A percentile compares a stretch with the other conserved stretches of the same genome.
Conservation (phyloP, 768 basidiomycete species). For the Lactifluus volemus region DNA sequence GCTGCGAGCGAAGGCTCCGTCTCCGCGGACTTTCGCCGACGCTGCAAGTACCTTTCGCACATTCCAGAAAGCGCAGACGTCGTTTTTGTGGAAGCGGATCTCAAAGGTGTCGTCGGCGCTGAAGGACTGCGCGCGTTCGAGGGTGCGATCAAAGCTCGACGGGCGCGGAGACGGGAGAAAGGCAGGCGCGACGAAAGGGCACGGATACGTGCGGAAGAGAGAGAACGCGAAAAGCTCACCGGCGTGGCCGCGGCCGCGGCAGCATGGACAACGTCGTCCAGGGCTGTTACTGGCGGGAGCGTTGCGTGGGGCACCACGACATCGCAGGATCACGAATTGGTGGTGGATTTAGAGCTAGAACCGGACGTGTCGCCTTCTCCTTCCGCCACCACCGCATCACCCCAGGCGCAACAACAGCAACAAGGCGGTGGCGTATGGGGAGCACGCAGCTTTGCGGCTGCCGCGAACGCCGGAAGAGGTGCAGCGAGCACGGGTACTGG, state of each 20-base stretch:
- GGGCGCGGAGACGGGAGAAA: conserved; percentile 69
- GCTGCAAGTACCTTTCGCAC: conserved; percentile 93
- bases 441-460: conserved; percentile 71
- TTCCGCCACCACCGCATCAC: background rate
- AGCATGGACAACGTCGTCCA: background rate
- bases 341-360: background rate
- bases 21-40: conserved; percentile 87
- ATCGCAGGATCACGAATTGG: background rate
- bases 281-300: background rate
- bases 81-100: conserved; percentile 85
- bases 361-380: background rate
- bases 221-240: conserved; percentile 29
- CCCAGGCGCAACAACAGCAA: background rate
- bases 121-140: conserved; percentile 80
- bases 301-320: background rate
- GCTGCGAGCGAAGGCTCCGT: conserved; percentile 68
- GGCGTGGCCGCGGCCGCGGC: background rate
- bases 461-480: conserved; percentile 44
- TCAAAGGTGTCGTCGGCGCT: conserved; percentile 65
- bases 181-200: conserved; percentile 83
- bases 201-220: conserved; percentile 65
- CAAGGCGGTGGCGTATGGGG: conserved; percentile 67
- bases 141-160: conserved; percentile 66
- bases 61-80: conserved; percentile 89
- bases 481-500: conserved; percentile 25